Evolutionary conservation across 768 basidiomycete species (phyloP), one percentile per base, ranked within the genome.

Genomic region (Russula virescens): DNA sequence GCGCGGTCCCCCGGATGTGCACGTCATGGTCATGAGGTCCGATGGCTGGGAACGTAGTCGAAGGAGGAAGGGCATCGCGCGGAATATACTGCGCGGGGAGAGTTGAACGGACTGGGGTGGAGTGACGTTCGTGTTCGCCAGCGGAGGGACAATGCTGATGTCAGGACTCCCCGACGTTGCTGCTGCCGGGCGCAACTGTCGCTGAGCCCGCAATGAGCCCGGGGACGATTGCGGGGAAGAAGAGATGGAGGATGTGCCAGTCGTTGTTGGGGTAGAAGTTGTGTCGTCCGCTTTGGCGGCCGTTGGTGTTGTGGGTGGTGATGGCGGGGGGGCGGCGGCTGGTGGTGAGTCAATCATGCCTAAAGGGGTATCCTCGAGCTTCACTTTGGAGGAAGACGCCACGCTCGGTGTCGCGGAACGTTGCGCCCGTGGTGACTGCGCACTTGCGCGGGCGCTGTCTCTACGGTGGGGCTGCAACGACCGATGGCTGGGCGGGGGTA

Each of bases 51-150:
- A 50, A n/a, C 58, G 63, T n/a, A 64, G 25, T 5, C 63, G 53
- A 0, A 64, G 38, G 58, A 64, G 63, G 21, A 64, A 49, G 2
- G 63, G 58, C 46, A 64, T 45, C 6, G 48, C 48, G 42, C 63
- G 63, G 31, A 64, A 55, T n/a, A 64, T 19, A 47, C 58, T 64
- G 40, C 63, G 63, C n/a, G 58, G 63, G 18, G 63, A 63, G 57
- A 58, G 62, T 5, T 35, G 62, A 11, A 31, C 18, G 7, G 21
- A 47, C 26, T 60, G 34, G 11, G 18, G 6, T 18, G 7, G 19
- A 8, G 31, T 23, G 14, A 38, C 18, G 21, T 53, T 5, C 10
- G 38, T 2, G 8, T 34, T 57, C 55, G 42, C 11, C 1, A 5
- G n/a, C n/a, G 46, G 10, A 1, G 31, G 11, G 28, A 43, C 14